Percentiles rank a stretch among this genome's conserved stretches.
Conservation (phyloP, 2,329 filamentous ascomycete species). For the Cytospora paraplurivora region DNA sequence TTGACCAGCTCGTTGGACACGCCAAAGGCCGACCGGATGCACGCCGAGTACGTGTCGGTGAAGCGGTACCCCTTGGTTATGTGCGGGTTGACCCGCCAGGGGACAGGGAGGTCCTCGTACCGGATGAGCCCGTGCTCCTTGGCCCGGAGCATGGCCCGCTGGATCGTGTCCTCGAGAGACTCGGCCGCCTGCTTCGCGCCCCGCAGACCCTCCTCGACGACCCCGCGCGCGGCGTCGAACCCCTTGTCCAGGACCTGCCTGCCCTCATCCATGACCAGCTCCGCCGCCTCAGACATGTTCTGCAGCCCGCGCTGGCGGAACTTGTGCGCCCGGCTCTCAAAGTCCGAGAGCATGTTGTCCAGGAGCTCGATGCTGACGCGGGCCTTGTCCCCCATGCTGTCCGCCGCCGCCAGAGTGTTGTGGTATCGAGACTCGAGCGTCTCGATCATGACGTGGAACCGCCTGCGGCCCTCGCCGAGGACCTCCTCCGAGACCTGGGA, state of each 20-base stretch:
- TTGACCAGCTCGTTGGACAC: conserved; percentile 94
- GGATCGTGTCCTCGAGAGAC: conserved; percentile 80
- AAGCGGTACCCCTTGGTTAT: conserved; percentile 93
- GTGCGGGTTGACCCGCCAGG: conserved; percentile 94
- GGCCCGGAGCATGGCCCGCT: conserved; percentile 73
- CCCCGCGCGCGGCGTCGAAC: conserved; percentile 71
- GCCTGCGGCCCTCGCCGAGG: conserved; percentile 80
- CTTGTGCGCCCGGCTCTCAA: conserved; percentile 80
- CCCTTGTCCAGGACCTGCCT: conserved; percentile 80
- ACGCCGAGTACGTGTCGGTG: conserved; percentile 86
- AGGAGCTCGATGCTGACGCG: conserved; percentile 83
- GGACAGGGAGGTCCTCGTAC: conserved; percentile 87
- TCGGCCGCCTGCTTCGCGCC: conserved; percentile 81
- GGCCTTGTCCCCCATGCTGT: conserved; percentile 89
- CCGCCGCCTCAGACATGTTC: conserved; percentile 63
- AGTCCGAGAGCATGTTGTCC: conserved; percentile 81
- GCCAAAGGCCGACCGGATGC: conserved; percentile 78
- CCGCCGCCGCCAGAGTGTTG: conserved; percentile 79
- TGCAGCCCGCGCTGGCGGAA: conserved; percentile 75
- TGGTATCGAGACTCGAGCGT: conserved; percentile 87
- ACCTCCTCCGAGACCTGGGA: conserved; percentile 88
- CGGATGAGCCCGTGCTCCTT: conserved; percentile 79
- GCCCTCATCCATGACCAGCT: conserved; percentile 74
- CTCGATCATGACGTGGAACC: conserved; percentile 87
- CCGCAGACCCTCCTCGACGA: conserved; percentile 79